Evolutionary conservation across 1,284 basidiomycete species (phyloP), one percentile per base, ranked within the genome.

Genomic region (Cryptococcus wingfieldii): DNA sequence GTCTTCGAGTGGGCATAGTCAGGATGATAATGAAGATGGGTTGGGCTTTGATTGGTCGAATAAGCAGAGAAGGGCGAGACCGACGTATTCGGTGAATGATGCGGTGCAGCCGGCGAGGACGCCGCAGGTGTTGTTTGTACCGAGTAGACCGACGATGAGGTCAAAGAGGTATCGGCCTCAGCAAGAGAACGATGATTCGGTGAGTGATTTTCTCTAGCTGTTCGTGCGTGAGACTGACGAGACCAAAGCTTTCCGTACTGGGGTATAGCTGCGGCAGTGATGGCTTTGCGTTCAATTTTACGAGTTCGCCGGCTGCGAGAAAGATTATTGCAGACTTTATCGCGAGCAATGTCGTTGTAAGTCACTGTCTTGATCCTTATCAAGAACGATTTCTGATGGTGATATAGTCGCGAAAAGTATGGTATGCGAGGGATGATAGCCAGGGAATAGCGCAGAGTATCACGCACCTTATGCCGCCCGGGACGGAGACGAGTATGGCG

Each of bases 251-350:
- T 9, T 63, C 64, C 1, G 61, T 68, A 14, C 50, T 71, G 34
- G 69, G 69, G 2, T 71, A 71, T 52, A 67, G 64, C 52, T 69
- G 66, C 46, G 61, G 28, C 1, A 14, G 60, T 23, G 67, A 71
- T 31, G 58, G 56, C 25, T 71, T 69, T 44, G 66, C 64, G 2
- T 71, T 71, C 63, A 71, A 71, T 48, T 69, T 71, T 51, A 64
- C 65, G 4, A 53, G 58, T 37, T 62, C 67, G 1, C 63, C 65
- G 1, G 62, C 64, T 2, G 70, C 70, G 0, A 60, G 66, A 14
- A 67, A 67, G 52, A 63, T 72, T 45, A 66, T 74, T 2, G 63
- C 66, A 9, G 70, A 72, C n/a, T 74, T 74, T 51, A 74, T 74
- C 44, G 65, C 68, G 5, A 58, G 56, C 13, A 71, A 74, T 50